A percentile compares a stretch with the other conserved stretches of the same genome.
Evolutionary conservation across 2,329 filamentous ascomycete species (phyloP).

Genomic region (Alternaria incomplexa): DNA sequence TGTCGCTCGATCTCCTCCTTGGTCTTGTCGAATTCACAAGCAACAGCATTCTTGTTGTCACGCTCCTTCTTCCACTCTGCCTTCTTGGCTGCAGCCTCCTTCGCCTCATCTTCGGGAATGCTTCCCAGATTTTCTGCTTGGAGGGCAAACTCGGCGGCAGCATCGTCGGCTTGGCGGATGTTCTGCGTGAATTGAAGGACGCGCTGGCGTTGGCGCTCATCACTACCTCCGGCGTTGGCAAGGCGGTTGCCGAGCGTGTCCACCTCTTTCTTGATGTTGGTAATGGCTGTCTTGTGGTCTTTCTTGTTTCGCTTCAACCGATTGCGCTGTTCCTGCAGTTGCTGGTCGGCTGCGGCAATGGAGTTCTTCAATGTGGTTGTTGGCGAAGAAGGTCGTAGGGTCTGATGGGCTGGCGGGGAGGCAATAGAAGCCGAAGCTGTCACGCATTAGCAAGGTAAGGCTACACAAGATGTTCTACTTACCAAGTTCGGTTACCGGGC

Average conservation of each 20-base stretch:
- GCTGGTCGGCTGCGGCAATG: constrained; percentile 73
- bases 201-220: constrained; percentile 78
- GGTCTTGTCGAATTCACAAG: constrained; percentile 65
- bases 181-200: constrained; percentile 77
- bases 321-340: constrained; percentile 71
- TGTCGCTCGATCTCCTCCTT: constrained; percentile 69
- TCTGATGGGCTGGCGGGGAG: constrained; percentile 62
- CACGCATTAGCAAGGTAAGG: constrained; percentile 9
- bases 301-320: constrained; percentile 74
- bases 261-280: constrained; percentile 73
- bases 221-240: constrained; percentile 70
- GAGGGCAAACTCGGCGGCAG: constrained; percentile 60
- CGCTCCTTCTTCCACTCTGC: constrained; percentile 64
- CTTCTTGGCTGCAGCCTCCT: constrained; percentile 63
- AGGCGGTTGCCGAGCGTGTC: constrained; percentile 71
- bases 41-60: constrained; percentile 57
- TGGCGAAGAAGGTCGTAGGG: constrained; percentile 75
- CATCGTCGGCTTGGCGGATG: constrained; percentile 72
- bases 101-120: constrained; percentile 67
- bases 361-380: constrained; percentile 78
- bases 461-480: constrained; percentile 27
- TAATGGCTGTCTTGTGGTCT: constrained; percentile 74
- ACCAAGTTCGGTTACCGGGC: constrained; percentile 66
- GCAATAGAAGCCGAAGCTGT: constrained; percentile 35
- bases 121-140: constrained; percentile 70